Evolutionary conservation across 768 basidiomycete genomes (phyloP), one percentile per base, ranked within the genome.

Genomic region (Naganishia kalamii): DNA sequence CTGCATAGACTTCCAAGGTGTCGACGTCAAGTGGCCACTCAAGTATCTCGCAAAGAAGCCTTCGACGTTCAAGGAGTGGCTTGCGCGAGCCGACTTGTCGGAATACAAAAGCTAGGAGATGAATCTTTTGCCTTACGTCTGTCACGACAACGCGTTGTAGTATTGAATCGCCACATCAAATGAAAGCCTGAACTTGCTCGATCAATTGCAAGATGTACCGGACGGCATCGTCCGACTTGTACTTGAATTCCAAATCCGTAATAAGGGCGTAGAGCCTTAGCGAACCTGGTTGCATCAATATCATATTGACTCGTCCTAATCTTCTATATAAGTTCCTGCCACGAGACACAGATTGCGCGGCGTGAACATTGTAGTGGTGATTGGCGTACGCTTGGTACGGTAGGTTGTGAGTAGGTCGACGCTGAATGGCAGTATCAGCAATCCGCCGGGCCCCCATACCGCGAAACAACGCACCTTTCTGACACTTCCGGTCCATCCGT

Each of bases 311-410:
- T n/a, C n/a, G 17, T 40, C 29, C 46, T 57, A 48, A 19, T 62
- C 60, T 29, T 60, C 60, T 8, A 59, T 47, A 43, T 57, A 67
- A 27, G 82, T 82, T 5, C 94, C 94, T 19, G 88, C 88, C 48
- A 88, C 90, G 63, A 98, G 80, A 77, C 91, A 93, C 35, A 99
- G 83, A 78, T 99, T 99, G 15, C 94, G 85, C 30, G 92, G 85
- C 10, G 96, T 98, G 73, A 98, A 96, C 70, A 96, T 90, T 11
- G 92, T 87, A 72, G 93, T 88, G 27, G 85, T 85, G 70, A 98
- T 84, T 0, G 96, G 93, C 29, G 96, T 98, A 61, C 92, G 84
- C 81, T 98, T 99, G 32, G 96, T 99, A 7, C 89, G 89, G 76
- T 92, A 96, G 0, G 93, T 93, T 2, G 89, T 83, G 2, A 98